Evolutionary conservation across 495 filamentous ascomycete species (phyloP).

Genomic region (Talaromyces ruber): DNA sequence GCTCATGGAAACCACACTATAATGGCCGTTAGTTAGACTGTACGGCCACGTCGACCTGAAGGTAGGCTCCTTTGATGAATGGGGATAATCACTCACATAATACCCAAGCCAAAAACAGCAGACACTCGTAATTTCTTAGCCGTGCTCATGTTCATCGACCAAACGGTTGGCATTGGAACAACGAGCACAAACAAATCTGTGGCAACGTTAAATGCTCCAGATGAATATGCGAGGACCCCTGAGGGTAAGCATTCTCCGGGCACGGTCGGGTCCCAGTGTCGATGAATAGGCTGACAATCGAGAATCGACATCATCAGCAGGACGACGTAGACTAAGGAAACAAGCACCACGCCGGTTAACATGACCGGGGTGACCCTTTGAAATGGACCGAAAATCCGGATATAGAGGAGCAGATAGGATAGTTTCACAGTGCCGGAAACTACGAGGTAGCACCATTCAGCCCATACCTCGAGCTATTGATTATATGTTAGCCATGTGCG

Average conservation of each 20-base stretch:
- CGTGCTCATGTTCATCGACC: not conserved
- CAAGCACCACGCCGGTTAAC: not conserved
- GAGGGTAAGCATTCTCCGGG: not conserved
- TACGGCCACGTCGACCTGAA: not conserved
- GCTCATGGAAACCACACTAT: not conserved
- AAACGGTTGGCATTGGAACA: not conserved
- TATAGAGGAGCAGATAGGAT: not conserved
- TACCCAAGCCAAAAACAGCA: not conserved
- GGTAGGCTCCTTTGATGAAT: not conserved
- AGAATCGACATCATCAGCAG: constrained; percentile 1
- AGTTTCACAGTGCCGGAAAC: not conserved
- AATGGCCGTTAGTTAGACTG: not conserved
- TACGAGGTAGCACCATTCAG: not conserved
- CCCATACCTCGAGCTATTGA: not conserved
- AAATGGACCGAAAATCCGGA: not conserved
- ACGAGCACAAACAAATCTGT: not conserved
- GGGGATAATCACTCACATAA: not conserved
- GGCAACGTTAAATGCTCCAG: not conserved
- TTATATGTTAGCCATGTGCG: not conserved
- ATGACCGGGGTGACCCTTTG: not conserved
- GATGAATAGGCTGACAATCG: not conserved
- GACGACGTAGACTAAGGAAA: not conserved
- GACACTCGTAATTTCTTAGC: not conserved
- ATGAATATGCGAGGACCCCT: not conserved
- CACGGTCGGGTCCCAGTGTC: not conserved